Evolutionary conservation across 805 yeast species (phyloP), one percentile per base, ranked within the genome.

Genomic region (Ogataea nakhonphanomensis): DNA sequence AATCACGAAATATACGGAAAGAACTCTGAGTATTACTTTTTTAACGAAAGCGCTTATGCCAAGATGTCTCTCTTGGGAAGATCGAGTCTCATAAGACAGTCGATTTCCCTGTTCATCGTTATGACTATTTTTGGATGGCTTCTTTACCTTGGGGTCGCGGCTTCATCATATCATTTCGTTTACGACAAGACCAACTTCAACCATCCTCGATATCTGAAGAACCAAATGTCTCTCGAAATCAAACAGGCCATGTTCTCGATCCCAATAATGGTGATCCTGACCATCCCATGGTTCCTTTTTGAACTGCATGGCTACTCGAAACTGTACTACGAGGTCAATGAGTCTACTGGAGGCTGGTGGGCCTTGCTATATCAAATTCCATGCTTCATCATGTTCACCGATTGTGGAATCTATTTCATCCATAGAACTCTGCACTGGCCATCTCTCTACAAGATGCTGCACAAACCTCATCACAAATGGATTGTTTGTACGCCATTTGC

Each of bases 391-490:
- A 74, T 93, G 72, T 93, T 93, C 64, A 93, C 99, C 2, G 99
- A 93, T 66, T 83, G 88, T 62, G 84, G 91, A 41, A 89, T 93
- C 57, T 93, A 93, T 63, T 72, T 84, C 58, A 83, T 89, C 53
- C 99, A 93, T 69, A 80, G 98, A 61, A 77, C 86, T 76, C 74
- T 93, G 57, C 99, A 93, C 64, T 88, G 93, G 87, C 97, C 96
- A 15, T 53, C 72, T 12, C 82, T 93, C 29, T 93, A 93, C 77
- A 90, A 84, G 70, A 63, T 57, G 20, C 69, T 93, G 47, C 99
- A 93, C 71, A 93, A 93, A 69, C 97, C 97, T 9, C 99, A 93
- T 66, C 99, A 93, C 75, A 93, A 93, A 69, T 93, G 99, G 99
- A 79, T 93, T 53, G 96, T 93, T 29, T 91, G 98, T 46, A 91